Evolutionary conservation across 164 flowering plant species (phyloP).

Genomic region (Houttuynia cordata): DNA sequence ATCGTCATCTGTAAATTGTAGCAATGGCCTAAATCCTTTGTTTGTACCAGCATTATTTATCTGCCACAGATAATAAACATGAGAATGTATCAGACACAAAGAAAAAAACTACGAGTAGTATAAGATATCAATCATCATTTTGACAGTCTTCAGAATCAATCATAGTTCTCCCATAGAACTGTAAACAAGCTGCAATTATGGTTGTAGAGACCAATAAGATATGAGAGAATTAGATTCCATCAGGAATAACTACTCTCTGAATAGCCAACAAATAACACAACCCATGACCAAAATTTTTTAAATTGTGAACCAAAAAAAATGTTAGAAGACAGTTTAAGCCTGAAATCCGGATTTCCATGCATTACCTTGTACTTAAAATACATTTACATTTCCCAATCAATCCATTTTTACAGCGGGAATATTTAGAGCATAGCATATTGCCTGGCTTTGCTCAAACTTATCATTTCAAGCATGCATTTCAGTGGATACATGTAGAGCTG

Average conservation of each 20-base stretch:
- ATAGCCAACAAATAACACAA: background rate
- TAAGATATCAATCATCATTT: background rate
- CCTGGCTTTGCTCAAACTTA: too few relatives aligned
- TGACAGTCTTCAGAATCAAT: background rate
- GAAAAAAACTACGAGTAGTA: background rate
- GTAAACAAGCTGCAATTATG: too few relatives aligned
- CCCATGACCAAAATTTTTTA: too few relatives aligned
- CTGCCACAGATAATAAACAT: slow-evolving; percentile 27
- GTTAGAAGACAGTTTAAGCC: too few relatives aligned
- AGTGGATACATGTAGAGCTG: too few relatives aligned
- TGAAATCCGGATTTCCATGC: too few relatives aligned
- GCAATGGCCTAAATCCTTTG: slow-evolving; percentile 89
- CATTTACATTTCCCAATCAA: too few relatives aligned
- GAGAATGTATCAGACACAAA: slow-evolving; percentile 4
- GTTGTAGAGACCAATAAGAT: background rate
- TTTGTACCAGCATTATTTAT: slow-evolving; percentile 94
- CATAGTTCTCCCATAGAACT: background rate
- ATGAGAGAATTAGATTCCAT: background rate
- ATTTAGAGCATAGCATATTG: too few relatives aligned
- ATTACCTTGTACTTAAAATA: too few relatives aligned
- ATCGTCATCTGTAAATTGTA: slow-evolving; percentile 79
- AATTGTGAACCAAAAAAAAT: too few relatives aligned
- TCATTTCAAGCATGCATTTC: too few relatives aligned
- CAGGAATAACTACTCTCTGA: background rate
- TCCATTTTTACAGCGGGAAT: too few relatives aligned